Evolutionary conservation across 495 filamentous ascomycete species (phyloP), one percentile per base, ranked within the genome.

Genomic region (Xylaria nigripes): DNA sequence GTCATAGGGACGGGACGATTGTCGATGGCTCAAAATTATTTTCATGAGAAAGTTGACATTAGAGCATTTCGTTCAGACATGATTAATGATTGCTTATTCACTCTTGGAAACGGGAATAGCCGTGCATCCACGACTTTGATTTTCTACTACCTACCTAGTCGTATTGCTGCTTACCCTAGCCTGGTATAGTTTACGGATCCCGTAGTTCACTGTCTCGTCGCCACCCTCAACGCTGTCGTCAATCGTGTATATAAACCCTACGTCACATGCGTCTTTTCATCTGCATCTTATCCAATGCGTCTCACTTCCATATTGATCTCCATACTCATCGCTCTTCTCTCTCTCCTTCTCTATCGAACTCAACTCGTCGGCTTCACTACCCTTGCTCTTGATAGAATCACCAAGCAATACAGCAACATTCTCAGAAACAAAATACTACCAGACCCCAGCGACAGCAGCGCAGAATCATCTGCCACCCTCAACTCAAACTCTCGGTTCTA

Each of bases 271-370:
- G n/a, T n/a, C n/a, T n/a, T n/a, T n/a, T n/a, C n/a, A n/a, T n/a
- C 25, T 21, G 18, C 29, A 19, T 32, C 9, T 42, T 13, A 46
- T 53, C 59, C 56, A 60, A 69, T 72, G 68, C 68, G 58, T 59
- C 54, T 55, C 53, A 42, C 61, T 21, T 61, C 64, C 47, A 54
- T 71, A 53, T 54, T 57, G 48, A 50, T 70, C 45, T 63, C 70
- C 36, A 56, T 70, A 45, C 42, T 75, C 48, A 63, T 75, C 44
- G 71, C 67, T 49, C 51, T 72, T 58, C 55, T 64, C 32, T 75
- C 71, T 15, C 55, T 70, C 5, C 42, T 71, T 19, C 32, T 70
- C 19, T 67, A 66, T 36, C 51, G 56, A 27, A 58, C 70, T 47
- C 61, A 62, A 51, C 40, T 70, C 18, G 19, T 54, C 58, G 62